These are phyloP conservation scores for Arachnomyces sp. DNA, from an alignment of 2,329 filamentous ascomycete species.

Conservation along the genomic window DNA sequence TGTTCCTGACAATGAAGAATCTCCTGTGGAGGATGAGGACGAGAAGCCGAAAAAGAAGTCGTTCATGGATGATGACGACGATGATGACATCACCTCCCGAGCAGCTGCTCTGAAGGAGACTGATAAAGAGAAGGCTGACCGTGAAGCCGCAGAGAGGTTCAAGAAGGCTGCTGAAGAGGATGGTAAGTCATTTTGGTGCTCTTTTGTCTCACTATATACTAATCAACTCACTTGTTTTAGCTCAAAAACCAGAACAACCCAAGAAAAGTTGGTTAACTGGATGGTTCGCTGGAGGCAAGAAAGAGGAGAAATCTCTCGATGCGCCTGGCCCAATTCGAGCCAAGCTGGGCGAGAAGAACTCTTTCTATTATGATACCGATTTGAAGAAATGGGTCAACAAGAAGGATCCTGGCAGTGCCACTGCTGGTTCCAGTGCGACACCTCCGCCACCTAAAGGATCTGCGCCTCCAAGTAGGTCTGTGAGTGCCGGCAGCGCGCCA, in stretches of 20 bases:
- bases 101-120: constrained; percentile 46
- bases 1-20: constrained; percentile 41
- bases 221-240: constrained; percentile 42
- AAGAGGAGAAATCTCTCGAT: constrained; percentile 50
- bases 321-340: constrained; percentile 63
- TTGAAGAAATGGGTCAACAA: constrained; percentile 98
- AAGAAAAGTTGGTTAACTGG: constrained; percentile 66
- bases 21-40: constrained; percentile 43
- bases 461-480: constrained; percentile 41
- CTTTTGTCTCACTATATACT: constrained; percentile 10
- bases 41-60: constrained; percentile 63
- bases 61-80: constrained; percentile 73
- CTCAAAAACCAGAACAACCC: constrained; percentile 26
- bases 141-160: constrained; percentile 77
- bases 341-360: constrained; percentile 88
- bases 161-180: constrained; percentile 68
- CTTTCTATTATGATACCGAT: constrained; percentile 91
- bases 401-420: constrained; percentile 62
- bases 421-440: constrained; percentile 50
- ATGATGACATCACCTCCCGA: constrained; percentile 52
- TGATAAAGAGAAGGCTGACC: constrained; percentile 62
- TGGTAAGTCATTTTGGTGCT: constrained; percentile 32
- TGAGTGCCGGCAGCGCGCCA: constrained; percentile 47
- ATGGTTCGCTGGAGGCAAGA: constrained; percentile 68
- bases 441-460: constrained; percentile 68